Evolutionary conservation across 768 basidiomycete genomes (phyloP).

Genomic region (Tubosaeta sp.): DNA sequence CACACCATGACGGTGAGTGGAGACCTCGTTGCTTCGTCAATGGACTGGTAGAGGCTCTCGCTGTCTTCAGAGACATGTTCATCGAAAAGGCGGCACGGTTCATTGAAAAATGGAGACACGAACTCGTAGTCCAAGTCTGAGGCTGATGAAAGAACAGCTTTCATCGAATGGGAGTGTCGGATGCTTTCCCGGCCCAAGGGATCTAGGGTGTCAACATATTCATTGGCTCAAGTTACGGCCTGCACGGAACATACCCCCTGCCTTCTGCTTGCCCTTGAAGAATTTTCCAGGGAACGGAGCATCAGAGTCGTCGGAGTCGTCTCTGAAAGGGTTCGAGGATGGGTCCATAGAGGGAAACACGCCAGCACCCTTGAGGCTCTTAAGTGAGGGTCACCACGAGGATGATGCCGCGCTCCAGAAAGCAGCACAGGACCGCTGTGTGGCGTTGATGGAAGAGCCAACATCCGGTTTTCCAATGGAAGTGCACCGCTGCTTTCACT

Average conservation of each 20-base stretch:
- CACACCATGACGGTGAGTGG: background rate
- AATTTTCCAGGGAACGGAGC: background rate
- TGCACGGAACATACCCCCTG: background rate
- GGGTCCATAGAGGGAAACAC: slow-evolving; percentile 7
- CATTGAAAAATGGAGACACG: background rate
- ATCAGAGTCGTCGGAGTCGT: background rate
- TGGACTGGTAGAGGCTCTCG: slow-evolving; percentile 12
- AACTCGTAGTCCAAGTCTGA: background rate
- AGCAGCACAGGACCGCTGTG: no score
- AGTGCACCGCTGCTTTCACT: no score
- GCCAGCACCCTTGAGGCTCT: no score
- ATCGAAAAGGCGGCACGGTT: background rate
- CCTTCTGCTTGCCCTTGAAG: slow-evolving; percentile 20
- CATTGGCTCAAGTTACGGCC: no score
- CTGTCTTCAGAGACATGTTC: background rate
- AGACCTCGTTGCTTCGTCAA: background rate
- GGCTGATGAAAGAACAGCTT: background rate
- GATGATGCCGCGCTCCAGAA: no score
- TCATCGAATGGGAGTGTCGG: background rate
- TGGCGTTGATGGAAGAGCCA: no score
- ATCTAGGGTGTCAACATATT: no score
- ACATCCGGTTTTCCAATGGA: no score
- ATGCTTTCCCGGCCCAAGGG: no score
- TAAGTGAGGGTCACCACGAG: no score
- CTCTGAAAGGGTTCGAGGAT: slow-evolving; percentile 1